These are phyloP conservation scores for Ceratobasidium sp. DNA, from an alignment of 1,284 basidiomycete species.

Conservation along the genomic window DNA sequence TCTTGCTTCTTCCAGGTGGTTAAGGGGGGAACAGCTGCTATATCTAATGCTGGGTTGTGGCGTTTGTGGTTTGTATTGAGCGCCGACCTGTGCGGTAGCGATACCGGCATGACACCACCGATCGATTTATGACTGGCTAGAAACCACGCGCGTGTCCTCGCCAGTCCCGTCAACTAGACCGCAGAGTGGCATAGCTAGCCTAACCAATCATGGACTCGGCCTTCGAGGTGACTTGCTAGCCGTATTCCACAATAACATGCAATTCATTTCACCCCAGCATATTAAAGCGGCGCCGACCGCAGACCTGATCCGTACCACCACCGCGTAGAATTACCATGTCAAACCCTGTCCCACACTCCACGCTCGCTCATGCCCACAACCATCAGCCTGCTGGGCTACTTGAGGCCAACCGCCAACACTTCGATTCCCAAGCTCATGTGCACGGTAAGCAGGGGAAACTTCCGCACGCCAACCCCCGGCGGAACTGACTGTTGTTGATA, in stretches of 20 bases:
- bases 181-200: background rate
- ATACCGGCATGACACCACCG: too few species aligned
- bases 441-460: background rate
- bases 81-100: background rate
- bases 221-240: background rate
- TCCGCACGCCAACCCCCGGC: background rate
- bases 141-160: too few species aligned
- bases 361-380: background rate
- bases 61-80: too few species aligned
- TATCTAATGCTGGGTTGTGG: too few species aligned
- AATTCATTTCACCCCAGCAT: background rate
- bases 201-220: background rate
- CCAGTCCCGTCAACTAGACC: background rate
- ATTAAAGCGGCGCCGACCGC: background rate
- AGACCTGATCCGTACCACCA: background rate
- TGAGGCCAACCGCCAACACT: slow-evolving; percentile 31
- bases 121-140: too few species aligned
- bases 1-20: too few species aligned
- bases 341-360: background rate
- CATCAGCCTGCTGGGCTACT: background rate
- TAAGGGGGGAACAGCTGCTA: too few species aligned
- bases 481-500: background rate
- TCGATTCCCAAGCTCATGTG: slow-evolving; percentile 26
- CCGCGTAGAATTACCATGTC: background rate
- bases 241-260: background rate